Conservation (phyloP, 139 green algal species). For the Micractinium conductrix region DNA sequence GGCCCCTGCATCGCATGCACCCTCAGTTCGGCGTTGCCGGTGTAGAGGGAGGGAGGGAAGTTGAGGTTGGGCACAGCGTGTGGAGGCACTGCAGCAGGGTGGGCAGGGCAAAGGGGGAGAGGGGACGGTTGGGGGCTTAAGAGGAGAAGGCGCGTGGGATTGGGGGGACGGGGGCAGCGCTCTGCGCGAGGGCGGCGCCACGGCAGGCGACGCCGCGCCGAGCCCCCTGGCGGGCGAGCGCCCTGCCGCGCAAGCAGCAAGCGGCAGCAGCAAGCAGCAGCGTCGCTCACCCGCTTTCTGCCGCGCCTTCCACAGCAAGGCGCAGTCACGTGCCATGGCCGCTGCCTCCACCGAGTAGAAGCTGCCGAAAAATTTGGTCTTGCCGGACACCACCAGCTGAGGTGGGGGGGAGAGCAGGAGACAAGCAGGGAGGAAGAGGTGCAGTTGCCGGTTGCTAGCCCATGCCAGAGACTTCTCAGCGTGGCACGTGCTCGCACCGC, state of each 20-base stretch:
- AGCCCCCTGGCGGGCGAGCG: too few relatives aligned
- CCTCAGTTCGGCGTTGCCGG: background rate
- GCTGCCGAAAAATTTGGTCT: background rate
- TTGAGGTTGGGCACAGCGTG: background rate
- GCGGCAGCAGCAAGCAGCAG: too few relatives aligned
- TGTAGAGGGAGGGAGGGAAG: background rate
- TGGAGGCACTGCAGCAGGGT: background rate
- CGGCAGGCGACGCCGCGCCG: too few relatives aligned
- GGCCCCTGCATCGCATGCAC: too few relatives aligned
- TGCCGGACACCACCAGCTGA: background rate
- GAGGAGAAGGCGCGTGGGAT: too few relatives aligned
- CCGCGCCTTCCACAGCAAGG: background rate
- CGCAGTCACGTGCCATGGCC: background rate
- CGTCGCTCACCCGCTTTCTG: background rate
- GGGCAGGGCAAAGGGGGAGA: background rate
- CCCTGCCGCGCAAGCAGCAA: too few relatives aligned
- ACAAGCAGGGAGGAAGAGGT: background rate
- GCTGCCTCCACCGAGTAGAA: background rate
- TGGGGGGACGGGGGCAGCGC: too few relatives aligned
- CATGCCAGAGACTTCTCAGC: background rate
- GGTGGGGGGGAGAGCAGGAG: background rate
- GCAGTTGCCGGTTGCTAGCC: background rate
- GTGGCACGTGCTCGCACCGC: too few relatives aligned
- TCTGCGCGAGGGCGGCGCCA: too few relatives aligned
- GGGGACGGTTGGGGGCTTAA: too few relatives aligned